Evolutionary conservation across 148 eudicot genomes (phyloP), one percentile per base, ranked within the genome.

Genomic region (Drosera capensis): DNA sequence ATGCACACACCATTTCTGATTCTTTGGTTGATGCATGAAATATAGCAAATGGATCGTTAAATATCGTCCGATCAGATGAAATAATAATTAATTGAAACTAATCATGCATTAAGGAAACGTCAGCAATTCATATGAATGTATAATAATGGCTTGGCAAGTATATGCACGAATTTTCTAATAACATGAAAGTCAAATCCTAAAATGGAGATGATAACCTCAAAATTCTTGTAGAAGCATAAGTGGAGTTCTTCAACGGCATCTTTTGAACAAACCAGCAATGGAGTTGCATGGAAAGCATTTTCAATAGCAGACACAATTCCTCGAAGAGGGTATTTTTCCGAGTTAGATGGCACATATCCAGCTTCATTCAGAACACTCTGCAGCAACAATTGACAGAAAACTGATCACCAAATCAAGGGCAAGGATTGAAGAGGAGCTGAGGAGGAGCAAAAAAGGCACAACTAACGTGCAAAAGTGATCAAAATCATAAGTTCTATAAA

Each of bases 291-390:
- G 59, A 80, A 88, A 59, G 95, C 87, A 65, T 88, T 88, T 66
- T 84, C 79, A 40, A 88, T 72, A 28, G 92, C 87, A 35, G 95
- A 58, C 53, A 71, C 69, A 49, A 88, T 64, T 52, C 95, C 97
- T 37, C 92, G 82, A 17, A 75, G 46, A 55, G 95, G 97, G 71
- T 88, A 84, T 46, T 73, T 83, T 49, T 88, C 97, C 40, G 93
- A 64, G 52, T 88, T 78, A 38, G 97, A 88, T 55, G 97, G 73
- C 45, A 75, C 68, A 43, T 83, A 88, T 42, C 97, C 97, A 54
- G 79, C 95, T 64, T 78, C 75, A 60, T 46, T 55, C 54, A 88
- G 67, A 49, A 80, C 92, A 31, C 69, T 60, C 97, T 88, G 88
- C 65, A 54, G 17, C 16, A 51, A 48, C 24, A 8, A 36, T 11